Conservation (phyloP, 208 protist species). For the Tetramitus jugosus region DNA sequence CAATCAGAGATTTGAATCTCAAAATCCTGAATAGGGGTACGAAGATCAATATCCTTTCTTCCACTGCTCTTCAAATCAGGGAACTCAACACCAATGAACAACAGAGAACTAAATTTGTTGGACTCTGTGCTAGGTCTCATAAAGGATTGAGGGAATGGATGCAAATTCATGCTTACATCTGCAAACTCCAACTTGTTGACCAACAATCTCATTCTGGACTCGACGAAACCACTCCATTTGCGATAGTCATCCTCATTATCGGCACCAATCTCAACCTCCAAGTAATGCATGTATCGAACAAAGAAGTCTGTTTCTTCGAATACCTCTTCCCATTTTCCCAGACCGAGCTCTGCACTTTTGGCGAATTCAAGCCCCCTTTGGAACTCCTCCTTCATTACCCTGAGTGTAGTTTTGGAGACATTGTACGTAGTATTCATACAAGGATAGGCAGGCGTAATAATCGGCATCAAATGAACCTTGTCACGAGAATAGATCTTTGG, state of each 20-base stretch:
- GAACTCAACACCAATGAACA: too few relatives aligned
- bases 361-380: slow-evolving; percentile 55
- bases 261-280: slow-evolving; percentile 35
- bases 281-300: slow-evolving; percentile 36
- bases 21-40: too few relatives aligned
- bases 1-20: neutral
- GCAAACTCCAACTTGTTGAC: slow-evolving; percentile 38
- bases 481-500: slow-evolving; percentile 34
- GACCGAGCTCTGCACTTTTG: slow-evolving; percentile 26
- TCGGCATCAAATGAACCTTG: slow-evolving; percentile 83
- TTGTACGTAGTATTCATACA: slow-evolving; percentile 95
- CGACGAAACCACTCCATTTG: slow-evolving; percentile 43
- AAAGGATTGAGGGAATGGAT: neutral
- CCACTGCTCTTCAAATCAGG: too few relatives aligned
- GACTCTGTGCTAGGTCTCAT: neutral
- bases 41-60: too few relatives aligned
- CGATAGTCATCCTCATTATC: slow-evolving; percentile 32
- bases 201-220: slow-evolving; percentile 45
- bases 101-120: too few relatives aligned
- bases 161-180: slow-evolving; percentile 27
- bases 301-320: slow-evolving; percentile 51
- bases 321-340: slow-evolving; percentile 32
- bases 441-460: slow-evolving; percentile 94
- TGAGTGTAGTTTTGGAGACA: slow-evolving; percentile 82
- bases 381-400: slow-evolving; percentile 86